phyloP scores from a whole-genome alignment of 768 basidiomycete species.

The Psilocybe cyanescens region DNA sequence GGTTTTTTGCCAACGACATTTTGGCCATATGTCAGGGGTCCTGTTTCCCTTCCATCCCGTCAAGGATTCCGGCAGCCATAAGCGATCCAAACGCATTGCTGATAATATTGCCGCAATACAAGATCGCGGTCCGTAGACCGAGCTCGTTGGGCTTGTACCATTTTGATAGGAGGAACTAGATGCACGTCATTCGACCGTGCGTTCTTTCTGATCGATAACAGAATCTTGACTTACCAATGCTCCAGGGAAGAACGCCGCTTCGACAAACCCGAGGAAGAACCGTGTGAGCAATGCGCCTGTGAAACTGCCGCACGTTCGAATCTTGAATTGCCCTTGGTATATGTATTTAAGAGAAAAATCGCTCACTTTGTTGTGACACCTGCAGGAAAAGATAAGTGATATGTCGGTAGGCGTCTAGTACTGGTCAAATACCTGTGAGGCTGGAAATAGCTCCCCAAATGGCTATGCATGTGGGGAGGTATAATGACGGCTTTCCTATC shows the following conservation, averaged over 20 bases:
- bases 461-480: slow-evolving; percentile 70
- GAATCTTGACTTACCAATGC: slow-evolving; percentile 34
- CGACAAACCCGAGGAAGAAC: slow-evolving; percentile 75
- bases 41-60: slow-evolving; percentile 55
- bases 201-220: background rate
- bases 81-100: slow-evolving; percentile 86
- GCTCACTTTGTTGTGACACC: slow-evolving; percentile 43
- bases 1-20: too few relatives aligned
- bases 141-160: slow-evolving; percentile 83
- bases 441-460: slow-evolving; percentile 70
- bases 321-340: background rate
- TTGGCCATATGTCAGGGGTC: too few relatives aligned
- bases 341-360: background rate
- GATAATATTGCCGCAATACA: slow-evolving; percentile 78
- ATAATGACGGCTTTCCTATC: slow-evolving; percentile 68
- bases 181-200: background rate
- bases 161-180: slow-evolving; percentile 62
- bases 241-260: slow-evolving; percentile 75
- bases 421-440: slow-evolving; percentile 44
- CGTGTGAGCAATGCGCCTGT: slow-evolving; percentile 69
- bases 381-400: slow-evolving; percentile 20
- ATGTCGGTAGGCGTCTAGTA: background rate
- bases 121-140: slow-evolving; percentile 69
- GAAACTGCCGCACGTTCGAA: slow-evolving; percentile 49
- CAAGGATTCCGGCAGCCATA: slow-evolving; percentile 79